A percentile compares a stretch with the other conserved stretches of the same genome.
Evolutionary conservation across 805 yeast genomes (phyloP).

Genomic region (Aciculoconidium aculeatum): DNA sequence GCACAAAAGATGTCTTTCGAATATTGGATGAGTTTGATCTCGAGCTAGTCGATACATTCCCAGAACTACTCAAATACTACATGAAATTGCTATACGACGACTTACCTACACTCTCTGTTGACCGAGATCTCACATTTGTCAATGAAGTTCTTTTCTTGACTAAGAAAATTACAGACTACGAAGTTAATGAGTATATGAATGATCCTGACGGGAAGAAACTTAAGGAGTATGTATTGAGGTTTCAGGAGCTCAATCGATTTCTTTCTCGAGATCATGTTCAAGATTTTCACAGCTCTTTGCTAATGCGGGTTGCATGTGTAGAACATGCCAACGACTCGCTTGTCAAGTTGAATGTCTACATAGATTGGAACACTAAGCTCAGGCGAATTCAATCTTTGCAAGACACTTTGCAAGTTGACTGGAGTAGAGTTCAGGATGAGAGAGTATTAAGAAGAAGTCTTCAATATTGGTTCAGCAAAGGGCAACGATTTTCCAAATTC

Average conservation of each 20-base stretch:
- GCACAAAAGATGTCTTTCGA: constrained; percentile 17
- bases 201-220: constrained; percentile 9
- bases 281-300: constrained; percentile 14
- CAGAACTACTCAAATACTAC: constrained; percentile 18
- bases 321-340: constrained; percentile 11
- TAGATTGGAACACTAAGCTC: too few relatives aligned
- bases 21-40: constrained; percentile 22
- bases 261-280: constrained; percentile 8
- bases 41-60: constrained; percentile 18
- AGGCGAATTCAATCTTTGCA: too few relatives aligned
- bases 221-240: constrained; percentile 15
- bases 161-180: constrained; percentile 23
- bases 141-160: constrained; percentile 14
- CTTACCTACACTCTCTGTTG: constrained; percentile 12
- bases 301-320: constrained; percentile 25
- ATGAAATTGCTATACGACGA: constrained; percentile 15
- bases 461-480: too few relatives aligned
- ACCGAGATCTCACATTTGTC: constrained; percentile 19
- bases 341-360: too few relatives aligned
- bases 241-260: constrained; percentile 19
- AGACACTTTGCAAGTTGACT: too few relatives aligned
- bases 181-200: constrained; percentile 19
- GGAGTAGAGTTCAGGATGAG: too few relatives aligned
- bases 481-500: too few relatives aligned
- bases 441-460: too few relatives aligned